Conservation (phyloP, 163 green algal species). For the Chlamydomonas reinhardtii region DNA sequence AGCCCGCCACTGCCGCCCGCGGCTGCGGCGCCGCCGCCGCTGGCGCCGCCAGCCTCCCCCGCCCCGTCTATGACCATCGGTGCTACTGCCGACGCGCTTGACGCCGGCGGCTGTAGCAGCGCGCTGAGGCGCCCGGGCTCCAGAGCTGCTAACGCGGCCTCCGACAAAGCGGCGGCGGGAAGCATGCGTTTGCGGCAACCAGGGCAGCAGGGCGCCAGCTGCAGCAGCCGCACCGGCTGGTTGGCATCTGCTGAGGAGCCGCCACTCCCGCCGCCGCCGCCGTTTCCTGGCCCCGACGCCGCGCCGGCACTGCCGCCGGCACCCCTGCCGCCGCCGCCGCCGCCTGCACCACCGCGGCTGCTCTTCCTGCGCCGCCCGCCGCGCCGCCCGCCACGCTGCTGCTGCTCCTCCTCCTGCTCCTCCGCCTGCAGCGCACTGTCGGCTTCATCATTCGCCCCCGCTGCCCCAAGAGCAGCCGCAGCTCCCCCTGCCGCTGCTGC, state of each 20-base stretch:
- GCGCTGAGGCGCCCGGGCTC: no score
- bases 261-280: not conserved
- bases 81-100: no score
- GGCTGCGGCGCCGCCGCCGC: not conserved
- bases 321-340: not conserved
- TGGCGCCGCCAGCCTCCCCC: not conserved
- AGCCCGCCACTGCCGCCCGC: not conserved
- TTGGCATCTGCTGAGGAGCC: not conserved
- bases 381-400: not conserved
- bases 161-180: not conserved
- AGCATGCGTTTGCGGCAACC: not conserved
- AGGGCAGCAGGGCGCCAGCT: slow-evolving; percentile 9
- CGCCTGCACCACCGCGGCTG: no score
- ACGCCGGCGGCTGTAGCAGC: no score
- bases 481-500: not conserved
- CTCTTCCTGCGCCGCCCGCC: not conserved
- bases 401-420: not conserved
- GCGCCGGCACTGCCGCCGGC: no score
- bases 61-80: not conserved
- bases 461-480: not conserved
- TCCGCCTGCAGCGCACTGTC: not conserved
- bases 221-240: not conserved
- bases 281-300: no score
- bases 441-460: not conserved
- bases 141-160: not conserved